These are phyloP conservation scores for Parafenestella ontariensis DNA, from an alignment of 2,329 filamentous ascomycete species.

Conservation along the genomic window DNA sequence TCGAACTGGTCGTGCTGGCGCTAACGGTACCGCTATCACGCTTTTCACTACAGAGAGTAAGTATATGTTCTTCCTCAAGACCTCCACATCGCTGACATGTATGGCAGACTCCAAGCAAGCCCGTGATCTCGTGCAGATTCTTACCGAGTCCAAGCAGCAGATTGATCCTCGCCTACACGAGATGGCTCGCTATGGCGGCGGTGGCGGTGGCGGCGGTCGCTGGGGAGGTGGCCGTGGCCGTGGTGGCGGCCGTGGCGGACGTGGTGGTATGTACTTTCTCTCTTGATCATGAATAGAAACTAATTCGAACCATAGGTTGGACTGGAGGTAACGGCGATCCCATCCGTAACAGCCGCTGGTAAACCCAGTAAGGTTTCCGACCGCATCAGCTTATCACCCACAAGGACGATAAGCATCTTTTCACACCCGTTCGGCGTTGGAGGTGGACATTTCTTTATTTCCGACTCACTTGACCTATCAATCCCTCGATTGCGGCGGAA, in stretches of 20 bases:
- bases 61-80: constrained; percentile 50
- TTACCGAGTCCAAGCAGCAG: constrained; percentile 96
- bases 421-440: constrained; percentile 25
- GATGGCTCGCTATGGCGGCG: constrained; percentile 92
- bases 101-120: constrained; percentile 66
- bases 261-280: constrained; percentile 52
- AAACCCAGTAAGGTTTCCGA: constrained; percentile 14
- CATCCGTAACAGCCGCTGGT: constrained; percentile 52
- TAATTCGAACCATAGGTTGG: constrained; percentile 39
- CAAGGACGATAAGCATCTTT: not conserved
- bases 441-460: constrained; percentile 31
- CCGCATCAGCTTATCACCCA: constrained; percentile 6
- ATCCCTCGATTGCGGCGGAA: constrained; percentile 8
- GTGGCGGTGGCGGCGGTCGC: constrained; percentile 74
- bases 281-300: not conserved
- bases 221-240: constrained; percentile 73
- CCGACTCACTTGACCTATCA: constrained; percentile 17
- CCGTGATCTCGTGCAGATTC: constrained; percentile 91
- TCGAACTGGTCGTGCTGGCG: constrained; percentile 76
- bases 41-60: constrained; percentile 99
- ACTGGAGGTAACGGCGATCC: constrained; percentile 50
- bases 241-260: constrained; percentile 67
- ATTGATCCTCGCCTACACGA: constrained; percentile 95
- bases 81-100: constrained; percentile 37
- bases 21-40: constrained; percentile 94